Percentiles rank a stretch among this genome's conserved stretches.
These are phyloP conservation scores for Pezicula carpinea DNA, from an alignment of 2,329 filamentous ascomycete genomes.

Conservation along the genomic window DNA sequence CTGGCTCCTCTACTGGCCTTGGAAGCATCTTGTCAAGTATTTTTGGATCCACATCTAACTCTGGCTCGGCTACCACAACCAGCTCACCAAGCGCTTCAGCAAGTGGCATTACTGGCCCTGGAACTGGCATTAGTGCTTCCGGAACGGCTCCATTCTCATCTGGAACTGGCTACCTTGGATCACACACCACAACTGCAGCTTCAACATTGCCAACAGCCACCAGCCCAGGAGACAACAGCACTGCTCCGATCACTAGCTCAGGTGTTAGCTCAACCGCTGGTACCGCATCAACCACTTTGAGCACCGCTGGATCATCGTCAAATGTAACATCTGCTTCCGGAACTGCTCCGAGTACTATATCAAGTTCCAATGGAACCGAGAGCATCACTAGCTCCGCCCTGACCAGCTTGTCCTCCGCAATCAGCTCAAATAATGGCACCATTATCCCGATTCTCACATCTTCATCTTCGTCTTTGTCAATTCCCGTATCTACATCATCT, in stretches of 20 bases:
- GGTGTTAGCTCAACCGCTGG: slow-evolving; percentile 2
- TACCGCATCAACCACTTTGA: too few relatives aligned
- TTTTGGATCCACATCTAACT: not conserved
- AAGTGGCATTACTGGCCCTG: too few relatives aligned
- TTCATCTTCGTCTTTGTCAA: not conserved
- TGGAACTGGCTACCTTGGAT: not conserved
- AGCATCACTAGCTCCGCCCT: not conserved
- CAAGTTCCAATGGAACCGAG: not conserved
- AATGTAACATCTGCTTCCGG: not conserved
- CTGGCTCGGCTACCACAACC: not conserved
- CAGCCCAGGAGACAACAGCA: not conserved
- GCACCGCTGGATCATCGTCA: too few relatives aligned
- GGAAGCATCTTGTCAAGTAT: slow-evolving; percentile 2
- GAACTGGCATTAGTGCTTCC: not conserved
- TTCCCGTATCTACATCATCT: slow-evolving; percentile 1
- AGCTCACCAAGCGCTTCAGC: not conserved
- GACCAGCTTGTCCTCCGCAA: not conserved
- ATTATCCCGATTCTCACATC: not conserved
- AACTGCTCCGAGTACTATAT: not conserved
- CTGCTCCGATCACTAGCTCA: slow-evolving; percentile 9
- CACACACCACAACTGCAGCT: not conserved
- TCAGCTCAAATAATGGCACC: not conserved
- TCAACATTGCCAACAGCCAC: slow-evolving; percentile 3
- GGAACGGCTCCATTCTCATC: slow-evolving; percentile 3
- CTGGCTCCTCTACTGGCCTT: slow-evolving; percentile 1